Conservation (phyloP, 495 filamentous ascomycete genomes). For the Echria macrotheca region DNA sequence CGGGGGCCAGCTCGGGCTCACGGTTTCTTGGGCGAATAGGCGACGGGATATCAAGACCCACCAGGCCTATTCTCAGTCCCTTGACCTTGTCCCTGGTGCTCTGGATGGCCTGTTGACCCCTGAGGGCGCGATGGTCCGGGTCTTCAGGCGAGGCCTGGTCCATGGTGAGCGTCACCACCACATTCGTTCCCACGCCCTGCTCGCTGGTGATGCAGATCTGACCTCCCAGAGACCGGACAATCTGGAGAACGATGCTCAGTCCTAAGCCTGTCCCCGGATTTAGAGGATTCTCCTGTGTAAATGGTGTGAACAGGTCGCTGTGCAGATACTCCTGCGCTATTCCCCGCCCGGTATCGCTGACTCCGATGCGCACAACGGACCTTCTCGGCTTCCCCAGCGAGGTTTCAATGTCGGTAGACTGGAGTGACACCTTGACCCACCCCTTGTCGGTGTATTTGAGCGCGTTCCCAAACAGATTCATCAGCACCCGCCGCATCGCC, state of each 20-base stretch:
- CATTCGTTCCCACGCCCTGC: slow-evolving; percentile 23
- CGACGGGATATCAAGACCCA: not conserved
- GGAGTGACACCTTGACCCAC: slow-evolving; percentile 51
- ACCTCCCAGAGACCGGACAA: slow-evolving; percentile 56
- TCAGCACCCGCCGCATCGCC: slow-evolving; percentile 54
- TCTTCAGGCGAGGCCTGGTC: not conserved
- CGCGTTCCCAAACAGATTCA: slow-evolving; percentile 83
- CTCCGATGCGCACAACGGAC: slow-evolving; percentile 23
- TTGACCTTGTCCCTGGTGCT: not conserved
- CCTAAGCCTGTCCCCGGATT: slow-evolving; percentile 65
- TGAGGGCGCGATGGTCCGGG: not conserved
- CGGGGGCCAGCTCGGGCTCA: not conserved
- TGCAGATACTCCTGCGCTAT: slow-evolving; percentile 64
- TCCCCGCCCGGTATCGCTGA: slow-evolving; percentile 63
- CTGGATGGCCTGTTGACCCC: slow-evolving; percentile 1
- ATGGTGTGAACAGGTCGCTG: slow-evolving; percentile 61
- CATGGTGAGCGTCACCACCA: slow-evolving; percentile 45
- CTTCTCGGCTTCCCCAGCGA: slow-evolving; percentile 32
- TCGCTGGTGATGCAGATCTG: slow-evolving; percentile 46
- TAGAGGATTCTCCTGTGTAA: slow-evolving; percentile 63
- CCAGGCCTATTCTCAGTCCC: slow-evolving; percentile 3
- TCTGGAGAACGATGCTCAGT: slow-evolving; percentile 61
- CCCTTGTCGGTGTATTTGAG: slow-evolving; percentile 72
- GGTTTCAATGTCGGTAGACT: not conserved
- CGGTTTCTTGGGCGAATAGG: not conserved